phyloP scores from a whole-genome alignment of 108 stramenopile genomes.

The Nitzschia sp. region DNA sequence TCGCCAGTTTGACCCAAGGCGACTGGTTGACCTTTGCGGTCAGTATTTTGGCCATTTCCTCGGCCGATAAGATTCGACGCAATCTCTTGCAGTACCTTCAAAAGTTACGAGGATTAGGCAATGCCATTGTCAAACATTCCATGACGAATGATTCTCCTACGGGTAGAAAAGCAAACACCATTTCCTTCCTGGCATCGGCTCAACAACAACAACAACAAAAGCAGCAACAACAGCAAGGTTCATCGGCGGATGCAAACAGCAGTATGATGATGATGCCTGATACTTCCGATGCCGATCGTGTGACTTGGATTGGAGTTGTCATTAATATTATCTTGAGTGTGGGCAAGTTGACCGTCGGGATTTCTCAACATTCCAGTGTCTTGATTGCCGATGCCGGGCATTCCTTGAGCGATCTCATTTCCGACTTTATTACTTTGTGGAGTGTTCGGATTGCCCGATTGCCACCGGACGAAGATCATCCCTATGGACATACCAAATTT shows the following conservation, averaged over 20 bases:
- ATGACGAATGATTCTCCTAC: constrained; percentile 24
- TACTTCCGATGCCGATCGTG: constrained; percentile 75
- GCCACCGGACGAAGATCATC: constrained; percentile 92
- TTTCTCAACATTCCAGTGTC: constrained; percentile 80
- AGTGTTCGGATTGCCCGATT: constrained; percentile 82
- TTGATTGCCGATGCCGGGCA: constrained; percentile 97
- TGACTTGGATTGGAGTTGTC: constrained; percentile 84
- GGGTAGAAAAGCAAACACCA: background rate
- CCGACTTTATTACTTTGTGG: constrained; percentile 94
- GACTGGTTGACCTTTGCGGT: constrained; percentile 31
- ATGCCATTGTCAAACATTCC: constrained; percentile 30
- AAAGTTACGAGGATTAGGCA: constrained; percentile 5
- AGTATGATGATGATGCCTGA: constrained; percentile 28
- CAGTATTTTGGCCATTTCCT: constrained; percentile 13
- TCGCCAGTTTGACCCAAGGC: constrained; percentile 15
- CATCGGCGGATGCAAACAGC: background rate
- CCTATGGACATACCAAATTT: constrained; percentile 97
- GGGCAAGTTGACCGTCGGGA: constrained; percentile 82
- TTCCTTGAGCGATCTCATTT: constrained; percentile 87
- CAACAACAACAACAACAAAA: no score
- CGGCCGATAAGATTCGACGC: constrained; percentile 15
- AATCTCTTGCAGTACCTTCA: constrained; percentile 7
- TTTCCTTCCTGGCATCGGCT: constrained; percentile 18
- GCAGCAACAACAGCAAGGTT: constrained; percentile 16
- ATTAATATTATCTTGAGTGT: constrained; percentile 76